A percentile compares a stretch with the other conserved stretches of the same genome.
Conservation (phyloP, 78 protist species). For the Cyanophora paradoxa region DNA sequence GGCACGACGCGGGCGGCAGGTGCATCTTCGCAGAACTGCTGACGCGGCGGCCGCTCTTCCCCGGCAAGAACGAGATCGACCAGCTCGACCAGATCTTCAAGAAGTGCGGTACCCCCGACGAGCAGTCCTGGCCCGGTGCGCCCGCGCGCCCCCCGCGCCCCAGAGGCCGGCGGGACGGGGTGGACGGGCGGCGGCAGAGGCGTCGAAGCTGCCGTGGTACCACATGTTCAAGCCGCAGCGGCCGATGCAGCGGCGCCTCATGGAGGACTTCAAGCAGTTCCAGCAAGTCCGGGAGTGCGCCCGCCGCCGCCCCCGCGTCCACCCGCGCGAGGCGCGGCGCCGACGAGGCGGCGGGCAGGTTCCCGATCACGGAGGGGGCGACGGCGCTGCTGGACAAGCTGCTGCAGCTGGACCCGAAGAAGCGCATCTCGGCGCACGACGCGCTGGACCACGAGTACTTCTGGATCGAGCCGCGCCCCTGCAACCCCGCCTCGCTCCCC, state of each 20-base stretch:
- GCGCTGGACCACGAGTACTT: conserved; percentile 28
- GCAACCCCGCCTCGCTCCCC: neutral
- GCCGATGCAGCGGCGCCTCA: too few species aligned
- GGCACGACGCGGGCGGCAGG: neutral
- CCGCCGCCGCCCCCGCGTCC: too few species aligned
- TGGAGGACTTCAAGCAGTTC: neutral
- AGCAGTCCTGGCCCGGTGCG: conserved; percentile 24
- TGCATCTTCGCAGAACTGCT: conserved; percentile 47
- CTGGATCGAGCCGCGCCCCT: conserved; percentile 4
- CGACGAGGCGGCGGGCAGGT: neutral
- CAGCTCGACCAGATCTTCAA: conserved; percentile 20
- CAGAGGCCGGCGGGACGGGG: too few species aligned
- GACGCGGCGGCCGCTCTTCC: conserved; percentile 21
- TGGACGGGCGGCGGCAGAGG: too few species aligned
- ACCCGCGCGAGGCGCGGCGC: too few species aligned
- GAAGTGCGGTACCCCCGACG: conserved; percentile 41
- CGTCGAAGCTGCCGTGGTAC: conserved; percentile 16
- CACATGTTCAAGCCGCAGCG: neutral
- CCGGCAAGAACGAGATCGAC: conserved; percentile 12
- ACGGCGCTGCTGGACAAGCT: neutral
- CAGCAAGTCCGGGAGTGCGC: neutral
- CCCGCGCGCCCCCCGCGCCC: too few species aligned
- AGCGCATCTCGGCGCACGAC: neutral
- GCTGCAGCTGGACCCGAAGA: conserved; percentile 3
- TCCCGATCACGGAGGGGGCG: too few species aligned